Conservation (phyloP, 768 basidiomycete species). For the Tricholoma furcatifolium region DNA sequence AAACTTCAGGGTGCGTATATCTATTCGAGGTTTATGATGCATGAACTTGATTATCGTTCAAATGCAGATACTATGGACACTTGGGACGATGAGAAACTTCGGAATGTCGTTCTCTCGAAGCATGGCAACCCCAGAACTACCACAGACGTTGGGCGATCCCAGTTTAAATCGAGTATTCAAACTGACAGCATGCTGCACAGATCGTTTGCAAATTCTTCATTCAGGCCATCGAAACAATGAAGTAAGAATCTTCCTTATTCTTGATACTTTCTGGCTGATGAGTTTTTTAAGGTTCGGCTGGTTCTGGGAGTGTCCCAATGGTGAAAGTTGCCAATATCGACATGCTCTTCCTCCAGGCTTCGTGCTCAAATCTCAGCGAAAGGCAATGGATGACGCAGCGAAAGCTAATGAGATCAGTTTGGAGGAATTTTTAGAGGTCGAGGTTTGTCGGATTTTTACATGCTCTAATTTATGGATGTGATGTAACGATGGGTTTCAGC, state of each 20-base stretch:
- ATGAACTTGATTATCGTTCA: neutral
- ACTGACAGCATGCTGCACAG: conserved; percentile 34
- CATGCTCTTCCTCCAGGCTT: conserved; percentile 97
- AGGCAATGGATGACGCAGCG: conserved; percentile 87
- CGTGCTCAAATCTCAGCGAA: conserved; percentile 90
- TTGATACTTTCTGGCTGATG: neutral
- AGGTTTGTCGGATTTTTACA: conserved; percentile 49
- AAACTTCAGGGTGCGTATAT: conserved; percentile 60
- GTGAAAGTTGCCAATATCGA: conserved; percentile 87
- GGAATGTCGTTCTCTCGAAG: conserved; percentile 83
- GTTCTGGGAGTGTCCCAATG: conserved; percentile 96
- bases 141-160: conserved; percentile 70
- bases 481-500: conserved; percentile 39
- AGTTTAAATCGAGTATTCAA: neutral
- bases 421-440: conserved; percentile 97
- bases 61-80: conserved; percentile 89
- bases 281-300: conserved; percentile 67
- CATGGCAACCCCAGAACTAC: conserved; percentile 88
- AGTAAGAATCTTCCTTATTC: conserved; percentile 39
- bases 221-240: conserved; percentile 90
- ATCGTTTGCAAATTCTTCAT: conserved; percentile 99
- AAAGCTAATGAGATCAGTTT: conserved; percentile 87
- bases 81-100: conserved; percentile 96
- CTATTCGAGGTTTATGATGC: neutral
- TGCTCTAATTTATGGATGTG: neutral